Evolutionary conservation across 768 basidiomycete genomes (phyloP).

Genomic region (Hygrophorus russula): DNA sequence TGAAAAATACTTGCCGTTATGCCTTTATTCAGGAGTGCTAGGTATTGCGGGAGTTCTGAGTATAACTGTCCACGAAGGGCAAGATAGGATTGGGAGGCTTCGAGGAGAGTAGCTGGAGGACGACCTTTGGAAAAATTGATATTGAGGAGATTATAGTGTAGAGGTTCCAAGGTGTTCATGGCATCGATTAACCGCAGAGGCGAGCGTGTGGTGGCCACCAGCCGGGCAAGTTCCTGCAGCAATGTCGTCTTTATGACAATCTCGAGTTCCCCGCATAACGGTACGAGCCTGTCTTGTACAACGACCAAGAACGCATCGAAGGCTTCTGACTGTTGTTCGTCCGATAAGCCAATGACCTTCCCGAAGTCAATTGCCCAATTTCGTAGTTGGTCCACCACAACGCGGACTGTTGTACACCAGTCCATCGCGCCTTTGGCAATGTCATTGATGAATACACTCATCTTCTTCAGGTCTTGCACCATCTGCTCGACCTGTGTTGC

Average conservation of each 20-base stretch:
- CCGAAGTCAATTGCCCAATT: conserved; percentile 60
- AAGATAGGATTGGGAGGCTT: conserved; percentile 67
- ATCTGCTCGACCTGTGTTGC: conserved; percentile 42
- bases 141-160: conserved; percentile 60
- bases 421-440: conserved; percentile 53
- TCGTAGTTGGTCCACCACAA: conserved; percentile 36
- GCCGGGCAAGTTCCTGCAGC: conserved; percentile 43
- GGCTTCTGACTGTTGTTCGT: conserved; percentile 30
- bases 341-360: conserved; percentile 49
- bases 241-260: conserved; percentile 40
- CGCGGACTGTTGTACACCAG: conserved; percentile 47
- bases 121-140: conserved; percentile 53
- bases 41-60: conserved; percentile 57
- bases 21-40: conserved; percentile 49
- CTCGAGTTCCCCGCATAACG: conserved; percentile 43
- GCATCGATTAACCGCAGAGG: conserved; percentile 58
- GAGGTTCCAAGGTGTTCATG: conserved; percentile 64
- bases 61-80: conserved; percentile 65
- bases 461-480: conserved; percentile 44
- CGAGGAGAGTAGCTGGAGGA: conserved; percentile 54
- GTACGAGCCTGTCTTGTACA: conserved; percentile 42
- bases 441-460: conserved; percentile 46
- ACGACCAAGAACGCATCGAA: conserved; percentile 60
- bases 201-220: conserved; percentile 48
- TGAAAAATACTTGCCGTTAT: conserved; percentile 38